Evolutionary conservation across 495 filamentous ascomycete genomes (phyloP).

Genomic region (Sporormia fimetaria): DNA sequence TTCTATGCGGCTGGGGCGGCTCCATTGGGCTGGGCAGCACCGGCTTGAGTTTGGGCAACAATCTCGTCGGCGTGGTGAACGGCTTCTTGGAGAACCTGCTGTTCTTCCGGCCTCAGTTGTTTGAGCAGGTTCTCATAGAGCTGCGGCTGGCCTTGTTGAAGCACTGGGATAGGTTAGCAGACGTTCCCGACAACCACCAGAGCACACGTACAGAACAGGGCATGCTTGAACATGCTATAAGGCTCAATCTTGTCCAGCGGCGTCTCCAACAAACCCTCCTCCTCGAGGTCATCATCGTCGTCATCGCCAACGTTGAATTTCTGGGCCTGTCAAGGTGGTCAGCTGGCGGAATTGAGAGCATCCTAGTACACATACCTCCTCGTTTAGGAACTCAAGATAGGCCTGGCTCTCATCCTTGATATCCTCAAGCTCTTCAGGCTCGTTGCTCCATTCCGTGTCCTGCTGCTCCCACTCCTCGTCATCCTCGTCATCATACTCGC

Average conservation of each 20-base stretch:
- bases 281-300: slow-evolving; percentile 84
- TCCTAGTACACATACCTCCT: slow-evolving; percentile 53
- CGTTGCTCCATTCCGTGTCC: slow-evolving; percentile 50
- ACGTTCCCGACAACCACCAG: too few species aligned
- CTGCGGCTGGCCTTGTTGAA: too few species aligned
- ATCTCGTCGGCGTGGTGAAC: too few species aligned
- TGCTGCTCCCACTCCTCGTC: slow-evolving; percentile 66
- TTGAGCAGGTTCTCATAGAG: too few species aligned
- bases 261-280: slow-evolving; percentile 83
- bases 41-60: too few species aligned
- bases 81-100: too few species aligned
- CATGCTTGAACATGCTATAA: slow-evolving; percentile 72
- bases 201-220: slow-evolving; percentile 66
- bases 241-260: slow-evolving; percentile 91
- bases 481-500: slow-evolving; percentile 47
- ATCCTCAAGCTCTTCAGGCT: slow-evolving; percentile 53
- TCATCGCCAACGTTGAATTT: slow-evolving; percentile 66
- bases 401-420: slow-evolving; percentile 80
- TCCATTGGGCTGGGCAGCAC: too few species aligned
- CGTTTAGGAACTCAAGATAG: slow-evolving; percentile 90
- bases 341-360: too few species aligned
- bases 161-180: too few species aligned
- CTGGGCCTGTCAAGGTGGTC: slow-evolving; percentile 66
- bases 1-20: too few species aligned
- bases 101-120: too few species aligned